These are phyloP conservation scores for Arthrobotrys sphaeroides DNA, from an alignment of 2,329 filamentous ascomycete genomes.

Conservation along the genomic window DNA sequence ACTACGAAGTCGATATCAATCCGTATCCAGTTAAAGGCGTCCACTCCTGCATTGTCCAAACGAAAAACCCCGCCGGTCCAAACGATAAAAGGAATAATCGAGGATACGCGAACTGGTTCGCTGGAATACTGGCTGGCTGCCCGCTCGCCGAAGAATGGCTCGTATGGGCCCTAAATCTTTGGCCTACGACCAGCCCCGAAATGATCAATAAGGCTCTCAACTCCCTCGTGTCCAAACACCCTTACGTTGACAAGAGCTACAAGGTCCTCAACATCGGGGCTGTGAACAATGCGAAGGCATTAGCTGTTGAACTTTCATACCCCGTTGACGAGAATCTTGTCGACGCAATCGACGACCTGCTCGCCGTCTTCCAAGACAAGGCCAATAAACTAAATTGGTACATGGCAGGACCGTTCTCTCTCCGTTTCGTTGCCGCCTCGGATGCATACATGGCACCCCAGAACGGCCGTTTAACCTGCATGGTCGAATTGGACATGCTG, in stretches of 20 bases:
- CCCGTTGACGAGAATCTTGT: neutral
- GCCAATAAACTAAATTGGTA: constrained; percentile 11
- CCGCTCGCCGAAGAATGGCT: neutral
- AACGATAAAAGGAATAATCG: neutral
- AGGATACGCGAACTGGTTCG: neutral
- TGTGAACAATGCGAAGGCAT: constrained; percentile 1
- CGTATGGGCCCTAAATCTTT: neutral
- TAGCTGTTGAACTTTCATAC: constrained; percentile 7
- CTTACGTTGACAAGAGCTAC: constrained; percentile 19
- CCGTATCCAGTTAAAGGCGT: neutral
- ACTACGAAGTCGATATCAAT: constrained; percentile 20
- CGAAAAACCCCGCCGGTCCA: neutral
- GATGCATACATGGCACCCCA: neutral
- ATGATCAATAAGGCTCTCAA: constrained; percentile 22
- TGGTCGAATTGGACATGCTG: constrained; percentile 4
- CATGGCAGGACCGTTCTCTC: constrained; percentile 7
- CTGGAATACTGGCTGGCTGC: neutral
- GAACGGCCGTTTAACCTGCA: neutral
- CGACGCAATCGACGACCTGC: neutral
- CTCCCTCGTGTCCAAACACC: neutral
- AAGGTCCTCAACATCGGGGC: neutral
- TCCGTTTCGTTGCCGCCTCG: constrained; percentile 6
- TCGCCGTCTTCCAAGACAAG: neutral
- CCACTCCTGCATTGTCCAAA: constrained; percentile 2
- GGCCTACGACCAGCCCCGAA: neutral